Evolutionary conservation across 1,284 basidiomycete genomes (phyloP), one percentile per base, ranked within the genome.

Genomic region (Meripilus lineatus): DNA sequence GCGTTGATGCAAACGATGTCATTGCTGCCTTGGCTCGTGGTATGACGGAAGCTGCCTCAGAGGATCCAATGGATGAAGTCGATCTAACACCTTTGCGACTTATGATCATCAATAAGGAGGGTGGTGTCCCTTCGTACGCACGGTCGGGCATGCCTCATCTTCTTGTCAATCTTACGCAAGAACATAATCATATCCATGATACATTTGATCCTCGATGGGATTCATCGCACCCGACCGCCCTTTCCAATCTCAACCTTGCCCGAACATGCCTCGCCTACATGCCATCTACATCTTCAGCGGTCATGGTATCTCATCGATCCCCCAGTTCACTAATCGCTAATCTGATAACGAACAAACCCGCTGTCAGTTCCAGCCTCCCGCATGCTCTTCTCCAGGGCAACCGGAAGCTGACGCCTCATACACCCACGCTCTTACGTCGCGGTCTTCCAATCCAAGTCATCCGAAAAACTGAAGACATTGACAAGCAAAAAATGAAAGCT

Each of bases 281-380:
- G 90, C 96, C 96, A 0, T 79, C 86, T 10, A 81, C 88, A 1
- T 92, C 94, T 3, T 95, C 92, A 15, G 95, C 93, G 11, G 76
- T 99, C 50, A 88, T 99, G 76, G 96, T 98, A 40, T 96, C 93
- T 11, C 96, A 99, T 68, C 90, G 94, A 26, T 96, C 93, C 1
- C 92, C 94, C 0, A 91, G 89, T 46, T 91, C 90, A 2, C 80
- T 99, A 49, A 98, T 99, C 55, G 95, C 83, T 35, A 98, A 99
- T 64, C 76, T 99, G 34, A 95, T 99, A 61, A 99, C 96, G 38
- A 99, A 99, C 68, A 96, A 95, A 62, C 96, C 96, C 1, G 93
- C 93, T 1, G 84, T 97, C 54, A 94, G 90, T 53, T 96, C 95
- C 2, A 93, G 90, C 48, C 74, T 99, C 21, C 93, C 95, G 25